Evolutionary conservation across 176 grass and related monocot species (phyloP).

Genomic region (Echinochloa phyllopogon): DNA sequence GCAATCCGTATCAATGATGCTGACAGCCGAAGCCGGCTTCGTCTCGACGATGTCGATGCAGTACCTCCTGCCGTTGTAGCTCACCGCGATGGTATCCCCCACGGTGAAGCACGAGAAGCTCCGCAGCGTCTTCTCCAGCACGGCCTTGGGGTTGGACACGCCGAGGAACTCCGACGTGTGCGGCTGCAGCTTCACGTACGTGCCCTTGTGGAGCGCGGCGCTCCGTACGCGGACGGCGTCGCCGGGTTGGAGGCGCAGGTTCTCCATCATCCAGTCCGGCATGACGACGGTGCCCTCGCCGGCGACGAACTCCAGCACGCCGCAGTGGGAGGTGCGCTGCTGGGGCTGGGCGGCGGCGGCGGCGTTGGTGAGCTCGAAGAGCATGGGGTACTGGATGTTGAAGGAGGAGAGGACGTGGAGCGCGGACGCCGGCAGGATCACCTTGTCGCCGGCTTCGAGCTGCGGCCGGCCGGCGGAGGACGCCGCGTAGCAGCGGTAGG

Average conservation of each 20-base stretch:
- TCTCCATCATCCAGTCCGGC: background rate
- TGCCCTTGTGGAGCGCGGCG: background rate
- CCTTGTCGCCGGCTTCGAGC: slow-evolving; percentile 6
- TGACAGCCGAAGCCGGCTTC: background rate
- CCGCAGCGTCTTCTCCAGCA: background rate
- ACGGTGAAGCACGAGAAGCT: background rate
- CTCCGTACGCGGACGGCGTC: background rate
- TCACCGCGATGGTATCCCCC: background rate
- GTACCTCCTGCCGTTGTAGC: background rate
- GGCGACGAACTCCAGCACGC: slow-evolving; percentile 13
- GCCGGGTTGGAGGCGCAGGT: background rate
- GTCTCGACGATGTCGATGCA: background rate
- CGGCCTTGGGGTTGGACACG: background rate
- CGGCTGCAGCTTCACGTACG: background rate
- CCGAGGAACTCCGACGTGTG: background rate
- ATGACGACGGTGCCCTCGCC: background rate
- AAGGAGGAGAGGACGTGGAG: background rate
- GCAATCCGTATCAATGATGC: background rate
- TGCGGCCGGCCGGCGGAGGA: background rate
- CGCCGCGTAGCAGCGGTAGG: slow-evolving; percentile 10
- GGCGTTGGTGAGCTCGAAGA: background rate
- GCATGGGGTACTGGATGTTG: background rate
- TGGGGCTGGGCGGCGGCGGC: background rate
- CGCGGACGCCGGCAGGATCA: slow-evolving; percentile 16
- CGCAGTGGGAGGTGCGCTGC: background rate